phyloP scores from a whole-genome alignment of 2,329 filamentous ascomycete species.

The Exserohilum turcica region DNA sequence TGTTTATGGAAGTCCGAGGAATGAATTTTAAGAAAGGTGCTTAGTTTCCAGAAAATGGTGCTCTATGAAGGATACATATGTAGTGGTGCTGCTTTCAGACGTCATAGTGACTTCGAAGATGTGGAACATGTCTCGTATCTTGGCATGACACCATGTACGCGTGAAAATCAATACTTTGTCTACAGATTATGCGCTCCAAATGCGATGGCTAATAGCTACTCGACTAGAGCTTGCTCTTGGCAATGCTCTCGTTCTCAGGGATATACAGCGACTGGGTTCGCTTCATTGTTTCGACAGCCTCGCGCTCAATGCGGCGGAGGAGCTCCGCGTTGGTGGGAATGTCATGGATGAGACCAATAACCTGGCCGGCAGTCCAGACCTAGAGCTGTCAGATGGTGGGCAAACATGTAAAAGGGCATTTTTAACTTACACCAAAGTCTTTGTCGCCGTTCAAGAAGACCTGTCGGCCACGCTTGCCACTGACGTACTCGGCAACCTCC shows the following conservation, averaged over 20 bases:
- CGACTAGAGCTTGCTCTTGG: conserved; percentile 51
- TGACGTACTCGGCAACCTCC: conserved; percentile 85
- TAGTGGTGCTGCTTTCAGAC: not conserved
- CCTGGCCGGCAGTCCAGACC: conserved; percentile 97
- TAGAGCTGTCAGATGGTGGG: conserved; percentile 45
- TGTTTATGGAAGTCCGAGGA: not conserved
- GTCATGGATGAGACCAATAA: conserved; percentile 69
- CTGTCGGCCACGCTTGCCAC: conserved; percentile 85
- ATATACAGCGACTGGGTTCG: conserved; percentile 47
- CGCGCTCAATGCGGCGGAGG: conserved; percentile 53
- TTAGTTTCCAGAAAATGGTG: not conserved
- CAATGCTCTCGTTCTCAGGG: conserved; percentile 36
- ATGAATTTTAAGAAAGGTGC: not conserved
- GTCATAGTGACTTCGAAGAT: conserved; percentile 12
- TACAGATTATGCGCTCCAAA: not conserved
- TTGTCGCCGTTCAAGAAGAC: conserved; percentile 92
- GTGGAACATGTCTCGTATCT: not conserved
- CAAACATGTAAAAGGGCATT: not conserved
- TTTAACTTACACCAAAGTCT: conserved; percentile 68
- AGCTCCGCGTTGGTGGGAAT: conserved; percentile 56
- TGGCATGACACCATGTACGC: not conserved
- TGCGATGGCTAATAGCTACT: not conserved
- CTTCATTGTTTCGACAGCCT: conserved; percentile 51
- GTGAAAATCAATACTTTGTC: not conserved
- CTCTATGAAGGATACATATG: not conserved